phyloP scores from a whole-genome alignment of 495 filamentous ascomycete genomes.

The Bryoglossum gracile region DNA sequence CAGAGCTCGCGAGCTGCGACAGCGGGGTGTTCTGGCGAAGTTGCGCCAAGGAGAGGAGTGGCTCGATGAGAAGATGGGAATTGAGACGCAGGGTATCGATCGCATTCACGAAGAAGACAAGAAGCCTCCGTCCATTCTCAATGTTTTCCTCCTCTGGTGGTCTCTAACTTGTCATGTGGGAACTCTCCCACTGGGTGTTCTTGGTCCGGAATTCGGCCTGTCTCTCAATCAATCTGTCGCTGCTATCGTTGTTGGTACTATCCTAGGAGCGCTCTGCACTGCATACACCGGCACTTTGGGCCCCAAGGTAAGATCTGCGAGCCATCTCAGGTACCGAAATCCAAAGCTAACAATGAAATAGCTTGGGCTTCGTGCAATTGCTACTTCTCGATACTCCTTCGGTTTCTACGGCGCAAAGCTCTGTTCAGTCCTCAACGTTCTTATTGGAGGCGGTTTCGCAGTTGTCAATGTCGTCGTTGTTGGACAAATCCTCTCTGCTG shows the following conservation, averaged over 20 bases:
- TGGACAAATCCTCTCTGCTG: slow-evolving; percentile 43
- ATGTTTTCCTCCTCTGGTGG: slow-evolving; percentile 38
- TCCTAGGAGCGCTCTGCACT: slow-evolving; percentile 33
- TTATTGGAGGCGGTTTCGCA: slow-evolving; percentile 41
- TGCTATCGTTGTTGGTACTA: slow-evolving; percentile 41
- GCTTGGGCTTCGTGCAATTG: slow-evolving; percentile 47
- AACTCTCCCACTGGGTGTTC: slow-evolving; percentile 44
- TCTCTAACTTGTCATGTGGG: slow-evolving; percentile 48
- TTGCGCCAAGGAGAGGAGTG: slow-evolving; percentile 40
- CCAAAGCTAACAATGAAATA: background rate
- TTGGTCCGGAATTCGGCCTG: slow-evolving; percentile 43
- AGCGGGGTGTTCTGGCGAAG: slow-evolving; percentile 15
- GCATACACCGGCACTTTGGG: slow-evolving; percentile 19
- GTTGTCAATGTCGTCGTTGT: slow-evolving; percentile 40
- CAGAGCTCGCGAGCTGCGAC: slow-evolving; percentile 16
- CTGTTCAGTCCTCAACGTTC: slow-evolving; percentile 42
- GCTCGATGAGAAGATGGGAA: slow-evolving; percentile 45
- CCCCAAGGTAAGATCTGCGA: slow-evolving; percentile 14
- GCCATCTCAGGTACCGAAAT: background rate
- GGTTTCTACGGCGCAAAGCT: slow-evolving; percentile 45
- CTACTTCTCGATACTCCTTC: slow-evolving; percentile 47
- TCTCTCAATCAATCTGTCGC: slow-evolving; percentile 43
- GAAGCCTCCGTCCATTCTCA: slow-evolving; percentile 30
- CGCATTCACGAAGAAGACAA: slow-evolving; percentile 44
- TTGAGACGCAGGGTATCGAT: slow-evolving; percentile 45